A percentile compares a stretch with the other conserved stretches of the same genome.
Evolutionary conservation across 768 basidiomycete genomes (phyloP).

Genomic region (Rhizopogon rudus): DNA sequence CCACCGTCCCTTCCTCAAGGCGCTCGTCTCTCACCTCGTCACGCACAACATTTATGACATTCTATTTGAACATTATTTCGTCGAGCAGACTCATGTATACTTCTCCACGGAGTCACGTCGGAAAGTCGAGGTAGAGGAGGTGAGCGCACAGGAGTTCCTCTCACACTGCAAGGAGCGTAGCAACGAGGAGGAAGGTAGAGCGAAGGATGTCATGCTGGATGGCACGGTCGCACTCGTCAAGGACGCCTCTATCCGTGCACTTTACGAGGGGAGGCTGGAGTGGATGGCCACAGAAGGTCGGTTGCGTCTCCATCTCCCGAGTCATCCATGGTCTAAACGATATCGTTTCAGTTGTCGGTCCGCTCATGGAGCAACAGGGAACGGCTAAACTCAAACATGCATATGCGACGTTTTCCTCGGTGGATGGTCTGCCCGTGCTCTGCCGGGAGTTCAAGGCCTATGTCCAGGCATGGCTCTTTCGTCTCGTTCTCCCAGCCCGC

Average conservation of each 20-base stretch:
- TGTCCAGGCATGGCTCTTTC: conserved; percentile 42
- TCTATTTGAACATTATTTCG: conserved; percentile 52
- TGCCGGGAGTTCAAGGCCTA: conserved; percentile 57
- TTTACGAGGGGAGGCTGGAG: conserved; percentile 39
- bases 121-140: conserved; percentile 25
- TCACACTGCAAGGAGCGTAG: conserved; percentile 39
- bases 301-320: conserved; percentile 21
- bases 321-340: conserved; percentile 16
- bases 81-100: conserved; percentile 45
- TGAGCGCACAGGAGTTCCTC: conserved; percentile 50
- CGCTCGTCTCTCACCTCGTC: conserved; percentile 53
- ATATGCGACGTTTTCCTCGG: conserved; percentile 58
- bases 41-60: conserved; percentile 51
- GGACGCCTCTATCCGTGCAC: conserved; percentile 47
- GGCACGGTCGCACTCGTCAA: conserved; percentile 46
- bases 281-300: conserved; percentile 40
- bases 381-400: conserved; percentile 42
- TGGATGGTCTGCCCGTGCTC: conserved; percentile 49
- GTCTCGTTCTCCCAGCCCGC: background rate
- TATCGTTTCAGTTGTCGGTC: conserved; percentile 41
- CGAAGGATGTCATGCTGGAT: conserved; percentile 43
- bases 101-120: conserved; percentile 48
- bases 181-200: conserved; percentile 54
- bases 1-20: conserved; percentile 36
- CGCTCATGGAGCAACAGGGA: conserved; percentile 45